Percentiles rank a stretch among this genome's conserved stretches.
phyloP scores from a whole-genome alignment of 257 asterid species.

The Cruciata laevipes region DNA sequence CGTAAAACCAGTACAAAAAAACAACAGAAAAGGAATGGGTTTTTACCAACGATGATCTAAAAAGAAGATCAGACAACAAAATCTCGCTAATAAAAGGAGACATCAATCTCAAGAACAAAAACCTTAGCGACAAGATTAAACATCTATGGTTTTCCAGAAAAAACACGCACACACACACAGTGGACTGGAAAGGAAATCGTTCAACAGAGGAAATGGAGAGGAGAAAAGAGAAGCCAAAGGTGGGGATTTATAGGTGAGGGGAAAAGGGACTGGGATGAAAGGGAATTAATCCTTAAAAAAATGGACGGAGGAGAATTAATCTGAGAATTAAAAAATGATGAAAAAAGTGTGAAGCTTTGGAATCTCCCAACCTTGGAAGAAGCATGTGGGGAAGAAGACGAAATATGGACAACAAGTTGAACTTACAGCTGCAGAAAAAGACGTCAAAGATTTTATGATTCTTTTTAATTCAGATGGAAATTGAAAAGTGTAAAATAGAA shows the following conservation, averaged over 20 bases:
- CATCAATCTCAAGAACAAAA: slow-evolving; percentile 51
- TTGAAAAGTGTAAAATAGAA: too few species aligned
- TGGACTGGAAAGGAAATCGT: too few species aligned
- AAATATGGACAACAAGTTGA: slow-evolving; percentile 22
- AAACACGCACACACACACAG: slow-evolving; percentile 4
- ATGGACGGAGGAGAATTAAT: slow-evolving; percentile 7
- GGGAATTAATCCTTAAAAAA: slow-evolving; percentile 6
- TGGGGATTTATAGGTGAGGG: slow-evolving; percentile 43
- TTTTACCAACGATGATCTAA: slow-evolving; percentile 56
- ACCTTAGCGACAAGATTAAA: slow-evolving; percentile 22
- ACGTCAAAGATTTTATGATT: not conserved
- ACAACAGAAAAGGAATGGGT: slow-evolving; percentile 89
- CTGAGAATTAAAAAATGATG: slow-evolving; percentile 3
- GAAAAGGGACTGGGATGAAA: slow-evolving; percentile 17
- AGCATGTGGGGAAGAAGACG: slow-evolving; percentile 31
- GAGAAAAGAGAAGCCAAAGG: slow-evolving; percentile 34
- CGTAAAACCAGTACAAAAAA: slow-evolving; percentile 94
- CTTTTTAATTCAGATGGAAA: not conserved
- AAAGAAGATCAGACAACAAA: slow-evolving; percentile 57
- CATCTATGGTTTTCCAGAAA: slow-evolving; percentile 22
- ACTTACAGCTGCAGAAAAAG: slow-evolving; percentile 35
- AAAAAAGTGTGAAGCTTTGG: slow-evolving; percentile 28
- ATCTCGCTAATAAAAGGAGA: slow-evolving; percentile 71
- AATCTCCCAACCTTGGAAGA: slow-evolving; percentile 25
- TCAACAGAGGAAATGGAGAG: slow-evolving; percentile 20